Conservation (phyloP, 257 asterid genomes). For the Fraxinus americana region DNA sequence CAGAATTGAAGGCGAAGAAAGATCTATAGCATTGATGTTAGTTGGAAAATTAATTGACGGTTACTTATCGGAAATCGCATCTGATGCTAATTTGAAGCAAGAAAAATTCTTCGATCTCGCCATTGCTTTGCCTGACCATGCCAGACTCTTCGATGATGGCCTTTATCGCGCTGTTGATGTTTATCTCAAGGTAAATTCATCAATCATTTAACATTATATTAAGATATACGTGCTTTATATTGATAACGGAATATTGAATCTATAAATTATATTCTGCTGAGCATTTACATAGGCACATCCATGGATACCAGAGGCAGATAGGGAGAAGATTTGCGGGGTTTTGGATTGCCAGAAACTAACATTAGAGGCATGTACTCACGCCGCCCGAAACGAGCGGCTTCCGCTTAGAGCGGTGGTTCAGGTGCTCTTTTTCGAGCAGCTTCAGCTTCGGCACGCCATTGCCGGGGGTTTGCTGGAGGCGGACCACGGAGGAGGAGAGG, state of each 20-base stretch:
- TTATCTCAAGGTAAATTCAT: slow-evolving; percentile 69
- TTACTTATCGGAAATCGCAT: slow-evolving; percentile 93
- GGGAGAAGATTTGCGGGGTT: slow-evolving; percentile 78
- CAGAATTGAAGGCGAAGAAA: slow-evolving; percentile 44
- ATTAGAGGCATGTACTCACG: slow-evolving; percentile 96
- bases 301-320: slow-evolving; percentile 74
- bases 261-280: not conserved
- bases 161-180: slow-evolving; percentile 98
- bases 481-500: slow-evolving; percentile 34
- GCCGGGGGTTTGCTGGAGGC: slow-evolving; percentile 66
- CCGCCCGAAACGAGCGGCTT: slow-evolving; percentile 94
- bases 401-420: slow-evolving; percentile 95
- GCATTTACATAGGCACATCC: slow-evolving; percentile 69
- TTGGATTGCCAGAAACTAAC: slow-evolving; percentile 92
- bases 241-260: not conserved
- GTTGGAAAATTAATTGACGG: slow-evolving; percentile 95
- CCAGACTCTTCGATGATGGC: slow-evolving; percentile 90
- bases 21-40: slow-evolving; percentile 68
- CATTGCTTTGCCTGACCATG: slow-evolving; percentile 72
- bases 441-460: slow-evolving; percentile 96
- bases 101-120: slow-evolving; percentile 78
- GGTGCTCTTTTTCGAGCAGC: slow-evolving; percentile 92
- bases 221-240: not conserved
- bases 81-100: slow-evolving; percentile 84
- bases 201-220: not conserved